Conservation (phyloP, 129 eudicot species). For the Saposhnikovia divaricata region DNA sequence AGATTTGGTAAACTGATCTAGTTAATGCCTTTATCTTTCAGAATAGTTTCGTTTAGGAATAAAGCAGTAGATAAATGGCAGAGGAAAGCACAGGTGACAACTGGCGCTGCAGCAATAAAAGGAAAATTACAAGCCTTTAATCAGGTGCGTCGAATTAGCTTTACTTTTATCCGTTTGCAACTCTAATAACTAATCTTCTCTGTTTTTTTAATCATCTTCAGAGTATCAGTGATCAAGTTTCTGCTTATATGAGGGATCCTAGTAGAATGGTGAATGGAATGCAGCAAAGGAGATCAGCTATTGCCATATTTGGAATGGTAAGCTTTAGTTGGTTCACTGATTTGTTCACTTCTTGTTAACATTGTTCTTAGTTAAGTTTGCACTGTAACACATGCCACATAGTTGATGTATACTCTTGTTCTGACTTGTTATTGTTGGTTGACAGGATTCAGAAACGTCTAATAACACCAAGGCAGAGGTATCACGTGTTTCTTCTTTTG, state of each 20-base stretch:
- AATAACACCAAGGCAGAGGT: constrained; percentile 41
- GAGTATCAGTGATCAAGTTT: constrained; percentile 90
- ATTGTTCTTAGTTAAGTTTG: background rate
- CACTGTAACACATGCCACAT: background rate
- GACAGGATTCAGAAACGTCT: constrained; percentile 39
- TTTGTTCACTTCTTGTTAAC: background rate
- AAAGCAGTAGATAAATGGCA: constrained; percentile 89
- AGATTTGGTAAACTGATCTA: background rate
- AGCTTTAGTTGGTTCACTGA: constrained; percentile 14
- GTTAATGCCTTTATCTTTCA: constrained; percentile 17
- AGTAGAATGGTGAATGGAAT: constrained; percentile 80
- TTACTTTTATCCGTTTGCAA: background rate
- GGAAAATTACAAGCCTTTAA: constrained; percentile 70
- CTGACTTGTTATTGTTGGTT: constrained; percentile 10
- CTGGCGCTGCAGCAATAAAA: constrained; percentile 74
- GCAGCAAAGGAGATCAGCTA: constrained; percentile 70
- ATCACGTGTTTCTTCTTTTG: background rate
- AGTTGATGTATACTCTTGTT: background rate
- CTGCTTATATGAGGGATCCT: constrained; percentile 89
- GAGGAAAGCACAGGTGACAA: constrained; percentile 73
- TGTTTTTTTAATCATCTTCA: constrained; percentile 21
- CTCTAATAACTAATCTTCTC: background rate
- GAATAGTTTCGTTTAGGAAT: constrained; percentile 58
- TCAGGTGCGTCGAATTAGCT: constrained; percentile 42
- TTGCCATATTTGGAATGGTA: constrained; percentile 79